These are phyloP conservation scores for Entomortierella parvispora DNA, from an alignment of 192 early-diverging fungal species.

Conservation along the genomic window DNA sequence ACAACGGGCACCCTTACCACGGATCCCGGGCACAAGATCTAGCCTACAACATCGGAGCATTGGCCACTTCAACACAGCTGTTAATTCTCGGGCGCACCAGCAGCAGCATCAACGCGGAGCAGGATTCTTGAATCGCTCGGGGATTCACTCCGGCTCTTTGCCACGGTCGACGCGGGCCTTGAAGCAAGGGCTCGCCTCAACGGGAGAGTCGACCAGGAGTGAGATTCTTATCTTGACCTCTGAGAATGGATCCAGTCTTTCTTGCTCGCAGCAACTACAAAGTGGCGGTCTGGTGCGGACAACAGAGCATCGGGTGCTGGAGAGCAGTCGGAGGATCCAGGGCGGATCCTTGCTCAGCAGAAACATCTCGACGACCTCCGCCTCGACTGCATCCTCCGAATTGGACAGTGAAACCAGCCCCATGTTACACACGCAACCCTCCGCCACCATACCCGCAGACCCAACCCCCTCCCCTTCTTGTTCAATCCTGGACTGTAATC, in stretches of 20 bases:
- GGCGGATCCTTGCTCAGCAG: background rate
- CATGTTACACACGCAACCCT: background rate
- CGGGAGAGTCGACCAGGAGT: too few relatives aligned
- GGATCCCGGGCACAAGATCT: too few relatives aligned
- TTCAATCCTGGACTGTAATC: background rate
- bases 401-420: conserved; percentile 7
- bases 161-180: too few relatives aligned
- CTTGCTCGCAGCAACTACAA: background rate
- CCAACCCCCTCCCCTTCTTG: background rate
- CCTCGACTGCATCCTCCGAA: conserved; percentile 12
- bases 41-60: too few relatives aligned
- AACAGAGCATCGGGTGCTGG: too few relatives aligned
- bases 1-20: too few relatives aligned
- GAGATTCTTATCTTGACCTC: too few relatives aligned
- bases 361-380: conserved; percentile 8
- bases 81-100: too few relatives aligned
- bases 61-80: too few relatives aligned
- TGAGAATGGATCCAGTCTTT: background rate
- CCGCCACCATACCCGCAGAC: background rate
- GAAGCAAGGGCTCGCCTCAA: too few relatives aligned
- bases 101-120: background rate
- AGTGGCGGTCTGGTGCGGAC: background rate
- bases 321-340: background rate
- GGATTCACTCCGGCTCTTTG: too few relatives aligned
- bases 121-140: background rate